phyloP scores from a whole-genome alignment of 371 early-diverging fungal species.

The Apophysomyces ossiformis region DNA sequence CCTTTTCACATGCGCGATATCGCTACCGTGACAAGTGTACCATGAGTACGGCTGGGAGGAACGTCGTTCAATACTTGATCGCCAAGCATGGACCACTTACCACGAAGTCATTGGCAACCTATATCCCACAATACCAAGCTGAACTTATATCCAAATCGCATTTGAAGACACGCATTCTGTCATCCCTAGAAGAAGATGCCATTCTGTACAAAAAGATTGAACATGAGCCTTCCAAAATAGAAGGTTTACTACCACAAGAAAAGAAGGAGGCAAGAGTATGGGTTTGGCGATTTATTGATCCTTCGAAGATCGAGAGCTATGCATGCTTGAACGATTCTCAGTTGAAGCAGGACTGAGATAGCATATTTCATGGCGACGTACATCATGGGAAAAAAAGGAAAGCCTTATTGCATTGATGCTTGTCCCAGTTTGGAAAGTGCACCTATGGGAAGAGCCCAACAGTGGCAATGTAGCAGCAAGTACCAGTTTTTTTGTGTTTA shows the following conservation, averaged over 20 bases:
- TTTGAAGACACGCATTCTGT: conserved; percentile 38
- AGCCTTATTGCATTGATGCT: neutral
- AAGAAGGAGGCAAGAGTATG: conserved; percentile 22
- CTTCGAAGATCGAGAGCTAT: conserved; percentile 20
- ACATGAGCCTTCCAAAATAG: conserved; percentile 17
- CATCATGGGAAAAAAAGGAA: too few species aligned
- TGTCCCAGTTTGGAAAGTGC: conserved; percentile 7
- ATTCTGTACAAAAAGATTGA: conserved; percentile 30
- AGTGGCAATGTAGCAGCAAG: neutral
- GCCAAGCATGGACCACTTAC: conserved; percentile 49
- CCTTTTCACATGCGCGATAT: too few species aligned
- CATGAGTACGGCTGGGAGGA: conserved; percentile 31
- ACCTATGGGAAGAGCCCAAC: conserved; percentile 4
- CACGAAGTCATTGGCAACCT: conserved; percentile 27
- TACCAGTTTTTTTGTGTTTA: neutral
- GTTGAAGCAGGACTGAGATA: neutral
- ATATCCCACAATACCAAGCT: conserved; percentile 28
- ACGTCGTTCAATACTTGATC: conserved; percentile 39
- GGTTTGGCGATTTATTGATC: conserved; percentile 32
- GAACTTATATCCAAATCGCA: conserved; percentile 39
- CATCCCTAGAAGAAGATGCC: conserved; percentile 29
- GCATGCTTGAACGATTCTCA: neutral
- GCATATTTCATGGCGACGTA: too few species aligned
- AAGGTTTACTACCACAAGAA: conserved; percentile 14
- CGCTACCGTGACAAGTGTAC: neutral